These are phyloP conservation scores for Chlorella sp. DNA, from an alignment of 139 green algal genomes.

Conservation along the genomic window DNA sequence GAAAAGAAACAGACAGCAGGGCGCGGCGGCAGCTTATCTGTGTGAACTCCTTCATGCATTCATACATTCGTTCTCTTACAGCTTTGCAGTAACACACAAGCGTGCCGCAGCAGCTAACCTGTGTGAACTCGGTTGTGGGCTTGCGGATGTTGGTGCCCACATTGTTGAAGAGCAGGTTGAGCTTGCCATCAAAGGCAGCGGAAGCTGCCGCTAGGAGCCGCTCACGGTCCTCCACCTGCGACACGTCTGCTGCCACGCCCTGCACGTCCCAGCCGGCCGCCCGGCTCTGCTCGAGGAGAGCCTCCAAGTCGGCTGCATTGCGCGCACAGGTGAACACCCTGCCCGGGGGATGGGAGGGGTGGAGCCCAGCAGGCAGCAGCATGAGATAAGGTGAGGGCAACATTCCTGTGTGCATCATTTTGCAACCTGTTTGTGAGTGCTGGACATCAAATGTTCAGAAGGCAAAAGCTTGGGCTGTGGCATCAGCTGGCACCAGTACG, in stretches of 20 bases:
- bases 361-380: no score
- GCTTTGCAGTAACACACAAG: no score
- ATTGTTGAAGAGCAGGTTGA: slow-evolving; percentile 66
- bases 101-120: background rate
- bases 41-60: no score
- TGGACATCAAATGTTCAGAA: background rate
- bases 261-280: slow-evolving; percentile 50
- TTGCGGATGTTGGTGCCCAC: slow-evolving; percentile 84
- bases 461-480: no score
- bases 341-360: background rate
- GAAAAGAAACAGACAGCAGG: no score
- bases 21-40: background rate
- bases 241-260: slow-evolving; percentile 46
- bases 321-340: slow-evolving; percentile 68
- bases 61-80: background rate
- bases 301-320: slow-evolving; percentile 45
- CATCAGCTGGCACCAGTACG: no score
- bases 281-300: slow-evolving; percentile 34
- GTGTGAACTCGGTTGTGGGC: slow-evolving; percentile 64
- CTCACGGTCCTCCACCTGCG: slow-evolving; percentile 12
- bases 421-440: background rate
- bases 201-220: slow-evolving; percentile 37
- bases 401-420: background rate
- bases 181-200: slow-evolving; percentile 20
- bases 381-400: background rate